Base-by-base conservation (phyloP, 768 basidiomycete species). In the Xerocomellus dryophilus region DNA sequence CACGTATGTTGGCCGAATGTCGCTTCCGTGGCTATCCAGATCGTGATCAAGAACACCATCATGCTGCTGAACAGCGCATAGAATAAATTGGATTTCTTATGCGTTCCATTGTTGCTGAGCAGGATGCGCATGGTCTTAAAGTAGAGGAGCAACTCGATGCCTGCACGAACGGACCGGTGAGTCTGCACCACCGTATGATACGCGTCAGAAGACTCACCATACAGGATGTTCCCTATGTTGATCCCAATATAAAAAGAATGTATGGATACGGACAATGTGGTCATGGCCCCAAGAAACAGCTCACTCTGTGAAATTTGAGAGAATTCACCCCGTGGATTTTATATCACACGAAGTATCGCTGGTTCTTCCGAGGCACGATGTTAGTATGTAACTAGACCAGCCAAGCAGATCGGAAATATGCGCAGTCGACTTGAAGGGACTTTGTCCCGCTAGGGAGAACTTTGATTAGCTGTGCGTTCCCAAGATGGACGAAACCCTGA, bases 1-100 rank as follows among this genome's bases (percentile, higher is more conserved):
- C 76, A 78, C 61, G 73, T 68, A 20, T 66, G 48, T 55, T 70
- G 57, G 7, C 66, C 66, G n/a, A 70, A 67, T 3, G 66, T 15
- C 2, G 51, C 47, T 11, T 55, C 39, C 5, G 54, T 48, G 18
- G 61, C 57, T 17, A 71, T 46, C 53, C 66, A 72, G n/a, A 74
- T 48, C 0, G 74, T 73, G 64, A 67, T 57, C 17, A 61, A 61
- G 25, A 70, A 43, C 7, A 72, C 29, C 56, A 71, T 60, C 17
- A 53, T 23, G 25, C 14, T 66, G 46, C 66, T 68, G 42, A 70
- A 68, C 36, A 57, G 5, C 40, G 41, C 57, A 17, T 65, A 66
- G 11, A 64, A 62, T 14, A 54, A 0, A 20, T 58, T 38, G 2
- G 50, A 46, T 43, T 21, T 61, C 29, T 43, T 63, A 5, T 38